A percentile compares a stretch with the other conserved stretches of the same genome.
phyloP scores from a whole-genome alignment of 208 protist genomes.

The Entamoeba invadens region DNA sequence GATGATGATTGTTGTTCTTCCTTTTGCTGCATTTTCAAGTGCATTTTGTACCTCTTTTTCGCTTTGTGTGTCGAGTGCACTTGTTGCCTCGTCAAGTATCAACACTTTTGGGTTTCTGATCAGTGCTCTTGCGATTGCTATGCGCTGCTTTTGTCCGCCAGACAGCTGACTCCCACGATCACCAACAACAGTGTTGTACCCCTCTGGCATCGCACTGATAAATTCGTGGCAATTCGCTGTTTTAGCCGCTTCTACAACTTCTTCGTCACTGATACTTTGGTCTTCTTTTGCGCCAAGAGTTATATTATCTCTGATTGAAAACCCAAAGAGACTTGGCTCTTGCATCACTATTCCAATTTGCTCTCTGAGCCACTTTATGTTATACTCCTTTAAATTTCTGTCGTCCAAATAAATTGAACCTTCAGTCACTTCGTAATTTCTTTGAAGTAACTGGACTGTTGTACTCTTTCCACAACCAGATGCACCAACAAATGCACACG shows the following conservation, averaged over 20 bases:
- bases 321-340: conserved; percentile 83
- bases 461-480: conserved; percentile 74
- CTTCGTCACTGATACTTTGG: not conserved
- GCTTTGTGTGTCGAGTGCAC: too few species aligned
- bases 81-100: too few species aligned
- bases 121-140: too few species aligned
- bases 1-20: not conserved
- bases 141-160: too few species aligned
- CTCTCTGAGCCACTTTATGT: conserved; percentile 29
- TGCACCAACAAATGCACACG: conserved; percentile 66
- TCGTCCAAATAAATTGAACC: conserved; percentile 70
- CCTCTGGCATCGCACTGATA: too few species aligned
- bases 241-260: not conserved
- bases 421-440: conserved; percentile 67
- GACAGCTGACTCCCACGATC: too few species aligned
- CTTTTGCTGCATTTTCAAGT: not conserved
- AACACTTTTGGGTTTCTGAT: too few species aligned
- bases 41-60: too few species aligned
- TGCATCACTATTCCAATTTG: too few species aligned
- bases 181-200: too few species aligned
- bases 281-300: not conserved
- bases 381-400: conserved; percentile 55
- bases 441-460: conserved; percentile 62
- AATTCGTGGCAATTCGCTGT: not conserved
- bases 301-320: conserved; percentile 78